Percentiles rank a stretch among this genome's conserved stretches.
phyloP scores from a whole-genome alignment of 2,329 filamentous ascomycete genomes.

The Fonsecaea pugnacius region DNA sequence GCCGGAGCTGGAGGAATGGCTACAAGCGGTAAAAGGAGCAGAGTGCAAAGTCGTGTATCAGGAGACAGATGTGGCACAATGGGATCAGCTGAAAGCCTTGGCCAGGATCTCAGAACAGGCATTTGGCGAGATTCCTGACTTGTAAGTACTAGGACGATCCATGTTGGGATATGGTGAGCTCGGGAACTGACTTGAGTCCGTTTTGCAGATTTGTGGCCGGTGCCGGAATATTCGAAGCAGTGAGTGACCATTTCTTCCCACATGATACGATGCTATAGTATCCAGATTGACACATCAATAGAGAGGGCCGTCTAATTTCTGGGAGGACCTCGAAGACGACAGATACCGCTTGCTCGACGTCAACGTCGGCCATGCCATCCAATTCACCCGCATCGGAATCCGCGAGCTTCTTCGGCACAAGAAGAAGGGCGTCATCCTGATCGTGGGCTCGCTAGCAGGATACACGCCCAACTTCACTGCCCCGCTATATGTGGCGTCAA shows the following conservation, averaged over 20 bases:
- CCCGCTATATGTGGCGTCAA: constrained; percentile 44
- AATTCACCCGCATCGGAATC: constrained; percentile 46
- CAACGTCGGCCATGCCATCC: constrained; percentile 39
- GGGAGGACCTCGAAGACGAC: constrained; percentile 44
- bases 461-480: constrained; percentile 38
- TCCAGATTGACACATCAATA: background rate
- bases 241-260: constrained; percentile 21
- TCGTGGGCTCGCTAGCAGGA: constrained; percentile 43
- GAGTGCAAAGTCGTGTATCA: constrained; percentile 5
- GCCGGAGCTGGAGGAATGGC: constrained; percentile 1
- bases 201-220: constrained; percentile 37
- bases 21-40: constrained; percentile 2
- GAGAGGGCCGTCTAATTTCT: constrained; percentile 42
- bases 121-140: constrained; percentile 45
- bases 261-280: background rate
- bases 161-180: background rate
- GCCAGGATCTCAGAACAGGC: constrained; percentile 34
- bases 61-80: constrained; percentile 4
- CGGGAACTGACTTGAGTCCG: constrained; percentile 1
- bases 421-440: constrained; percentile 45
- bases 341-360: constrained; percentile 42
- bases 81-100: constrained; percentile 37
- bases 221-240: constrained; percentile 48
- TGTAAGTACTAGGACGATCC: constrained; percentile 36
- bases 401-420: constrained; percentile 35